Percentiles rank a stretch among this genome's conserved stretches.
phyloP scores from a whole-genome alignment of 768 basidiomycete genomes.

The Psilocybe cyanescens region DNA sequence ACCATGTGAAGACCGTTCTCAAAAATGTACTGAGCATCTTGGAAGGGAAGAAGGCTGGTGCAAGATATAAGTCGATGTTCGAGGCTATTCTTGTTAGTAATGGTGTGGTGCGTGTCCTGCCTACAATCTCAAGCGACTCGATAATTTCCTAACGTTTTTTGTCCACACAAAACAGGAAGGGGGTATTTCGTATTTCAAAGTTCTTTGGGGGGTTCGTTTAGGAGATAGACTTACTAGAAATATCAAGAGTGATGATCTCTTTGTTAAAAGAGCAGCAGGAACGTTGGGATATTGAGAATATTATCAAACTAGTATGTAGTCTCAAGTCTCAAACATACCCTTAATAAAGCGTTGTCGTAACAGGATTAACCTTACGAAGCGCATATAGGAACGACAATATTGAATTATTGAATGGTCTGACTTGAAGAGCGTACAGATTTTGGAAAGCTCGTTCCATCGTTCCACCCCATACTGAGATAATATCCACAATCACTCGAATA shows the following conservation, averaged over 20 bases:
- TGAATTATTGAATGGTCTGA: no score
- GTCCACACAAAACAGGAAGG: conserved; percentile 33
- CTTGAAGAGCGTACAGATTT: no score
- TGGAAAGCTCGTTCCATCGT: no score
- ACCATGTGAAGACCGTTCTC: conserved; percentile 51
- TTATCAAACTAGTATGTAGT: no score
- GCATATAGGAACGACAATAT: no score
- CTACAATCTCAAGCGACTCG: no score
- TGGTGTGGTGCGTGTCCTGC: conserved; percentile 48
- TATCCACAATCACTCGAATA: no score
- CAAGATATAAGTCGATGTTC: conserved; percentile 47
- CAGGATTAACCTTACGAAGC: no score
- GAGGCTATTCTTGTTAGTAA: conserved; percentile 62
- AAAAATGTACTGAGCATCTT: conserved; percentile 55
- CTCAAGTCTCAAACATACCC: no score
- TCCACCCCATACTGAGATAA: no score
- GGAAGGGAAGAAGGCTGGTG: conserved; percentile 23
- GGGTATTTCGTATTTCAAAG: conserved; percentile 43
- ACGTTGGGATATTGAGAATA: background rate
- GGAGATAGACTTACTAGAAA: conserved; percentile 45
- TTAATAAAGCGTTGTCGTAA: no score
- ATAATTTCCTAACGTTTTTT: no score
- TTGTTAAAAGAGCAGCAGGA: conserved; percentile 22
- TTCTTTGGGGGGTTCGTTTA: conserved; percentile 50
- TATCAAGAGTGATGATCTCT: conserved; percentile 41